A percentile compares a stretch with the other conserved stretches of the same genome.
These are phyloP conservation scores for Chlamydomonas reinhardtii DNA, from an alignment of 163 green algal genomes.

Conservation along the genomic window DNA sequence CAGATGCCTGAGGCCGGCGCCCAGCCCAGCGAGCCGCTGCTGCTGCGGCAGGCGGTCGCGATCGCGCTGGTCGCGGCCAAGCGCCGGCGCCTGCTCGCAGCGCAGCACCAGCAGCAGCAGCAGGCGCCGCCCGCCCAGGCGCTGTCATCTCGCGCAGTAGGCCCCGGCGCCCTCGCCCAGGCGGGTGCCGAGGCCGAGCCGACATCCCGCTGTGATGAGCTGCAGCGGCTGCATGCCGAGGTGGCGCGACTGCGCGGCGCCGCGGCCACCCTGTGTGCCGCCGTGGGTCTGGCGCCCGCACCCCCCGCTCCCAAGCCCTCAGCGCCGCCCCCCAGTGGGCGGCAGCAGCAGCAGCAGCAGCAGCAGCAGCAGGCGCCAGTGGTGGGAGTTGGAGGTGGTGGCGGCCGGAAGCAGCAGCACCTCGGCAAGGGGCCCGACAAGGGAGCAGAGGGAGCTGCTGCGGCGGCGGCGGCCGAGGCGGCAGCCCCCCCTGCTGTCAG, in stretches of 20 bases:
- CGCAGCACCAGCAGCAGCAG: background rate
- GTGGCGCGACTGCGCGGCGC: constrained; percentile 1
- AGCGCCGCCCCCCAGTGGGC: background rate
- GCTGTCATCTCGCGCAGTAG: no score
- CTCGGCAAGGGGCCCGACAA: no score
- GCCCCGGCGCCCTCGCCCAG: no score
- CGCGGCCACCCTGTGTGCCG: background rate
- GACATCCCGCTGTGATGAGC: no score
- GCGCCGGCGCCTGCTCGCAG: background rate
- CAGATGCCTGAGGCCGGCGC: no score
- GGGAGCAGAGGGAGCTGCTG: no score
- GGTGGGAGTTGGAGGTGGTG: no score
- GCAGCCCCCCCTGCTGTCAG: no score
- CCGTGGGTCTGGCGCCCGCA: background rate
- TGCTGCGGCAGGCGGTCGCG: constrained; percentile 14
- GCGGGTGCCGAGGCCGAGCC: no score
- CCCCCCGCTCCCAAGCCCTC: background rate
- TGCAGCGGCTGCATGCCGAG: constrained; percentile 7
- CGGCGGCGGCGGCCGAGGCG: no score
- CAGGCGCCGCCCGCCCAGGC: background rate
- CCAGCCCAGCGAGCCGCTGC: no score
- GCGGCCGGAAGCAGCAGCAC: no score
- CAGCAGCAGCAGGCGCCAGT: background rate
- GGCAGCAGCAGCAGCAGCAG: background rate
- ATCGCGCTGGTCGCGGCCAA: constrained; percentile 36